Conservation (phyloP, 2,329 filamentous ascomycete species). For the Cladosporium halotolerans region DNA sequence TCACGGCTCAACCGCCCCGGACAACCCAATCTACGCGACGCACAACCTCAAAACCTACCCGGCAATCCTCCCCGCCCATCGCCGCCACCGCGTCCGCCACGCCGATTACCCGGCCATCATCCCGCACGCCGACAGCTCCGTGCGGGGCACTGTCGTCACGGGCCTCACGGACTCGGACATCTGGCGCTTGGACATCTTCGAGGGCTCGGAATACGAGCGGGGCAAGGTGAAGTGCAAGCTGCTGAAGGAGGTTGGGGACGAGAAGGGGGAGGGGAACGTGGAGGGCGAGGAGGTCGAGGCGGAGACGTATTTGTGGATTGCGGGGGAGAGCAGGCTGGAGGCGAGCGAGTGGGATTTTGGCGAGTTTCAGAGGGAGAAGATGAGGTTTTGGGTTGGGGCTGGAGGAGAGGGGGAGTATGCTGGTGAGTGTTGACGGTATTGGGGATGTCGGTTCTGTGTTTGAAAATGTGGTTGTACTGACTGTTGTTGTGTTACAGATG, state of each 20-base stretch:
- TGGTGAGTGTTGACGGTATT: conserved; percentile 28
- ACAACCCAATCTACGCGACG: conserved; percentile 40
- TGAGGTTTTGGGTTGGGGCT: conserved; percentile 51
- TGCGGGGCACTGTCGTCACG: conserved; percentile 69
- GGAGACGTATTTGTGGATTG: conserved; percentile 49
- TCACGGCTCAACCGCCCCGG: conserved; percentile 53
- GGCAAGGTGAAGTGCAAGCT: conserved; percentile 32
- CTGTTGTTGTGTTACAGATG: conserved; percentile 29
- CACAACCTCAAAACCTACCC: conserved; percentile 59
- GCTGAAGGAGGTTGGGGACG: conserved; percentile 21
- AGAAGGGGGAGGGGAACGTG: conserved; percentile 25
- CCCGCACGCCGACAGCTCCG: conserved; percentile 41
- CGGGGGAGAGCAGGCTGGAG: conserved; percentile 51
- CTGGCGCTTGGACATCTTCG: conserved; percentile 70
- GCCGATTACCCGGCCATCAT: conserved; percentile 81
- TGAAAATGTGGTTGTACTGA: conserved; percentile 4
- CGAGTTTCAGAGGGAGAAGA: conserved; percentile 71
- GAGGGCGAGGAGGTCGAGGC: conserved; percentile 38
- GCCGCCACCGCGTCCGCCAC: conserved; percentile 60
- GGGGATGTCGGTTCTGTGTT: neutral
- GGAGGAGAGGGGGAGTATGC: conserved; percentile 43
- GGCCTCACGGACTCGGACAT: conserved; percentile 76
- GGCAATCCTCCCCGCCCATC: conserved; percentile 68
- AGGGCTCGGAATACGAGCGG: conserved; percentile 67
- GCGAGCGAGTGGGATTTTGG: conserved; percentile 80